Evolutionary conservation across 495 filamentous ascomycete genomes (phyloP), one percentile per base, ranked within the genome.

Genomic region (Endocarpon pusillum): DNA sequence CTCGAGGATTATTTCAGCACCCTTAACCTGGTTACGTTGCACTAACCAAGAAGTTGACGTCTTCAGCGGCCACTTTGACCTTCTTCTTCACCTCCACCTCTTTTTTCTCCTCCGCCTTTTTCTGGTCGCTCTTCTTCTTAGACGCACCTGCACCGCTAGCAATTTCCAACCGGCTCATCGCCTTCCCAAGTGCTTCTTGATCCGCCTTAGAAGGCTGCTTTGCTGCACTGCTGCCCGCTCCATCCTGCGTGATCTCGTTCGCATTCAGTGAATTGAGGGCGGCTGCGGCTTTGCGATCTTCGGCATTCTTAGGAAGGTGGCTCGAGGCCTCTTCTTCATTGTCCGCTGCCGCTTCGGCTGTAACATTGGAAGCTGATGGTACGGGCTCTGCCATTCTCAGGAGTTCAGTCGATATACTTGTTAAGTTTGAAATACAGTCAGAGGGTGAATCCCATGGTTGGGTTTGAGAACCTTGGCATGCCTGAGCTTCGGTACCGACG

Each of bases 211-310:
- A 53, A 4, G 59, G 48, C 39, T 59, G 71, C 40, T 67, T 65
- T 4, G 56, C 35, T 16, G 58, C 41, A 21, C 47, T 48, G n/a
- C 60, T 58, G 4, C 69, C 62, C 23, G 49, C 27, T 8, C 34
- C 39, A 11, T 23, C 24, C 12, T 43, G 35, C 4, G 37, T 32
- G 26, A 57, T 49, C 34, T 77, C 78, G 36, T 73, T 74, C 18
- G 67, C 53, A 43, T 86, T 76, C 35, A 93, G 76, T 36, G 73
- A 71, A 40, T 71, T 74, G 45, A 92, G 73, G 12, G 86, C 85
- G 18, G 81, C 82, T 37, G 83, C 83, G 15, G 86, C 81, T 57
- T 89, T 92, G 48, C 78, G 73, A 55, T 81, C 80, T 48, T 81
- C 78, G 45, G 77, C 75, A 23, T 59, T 64, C 27, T 67, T 57